A percentile compares a stretch with the other conserved stretches of the same genome.
Evolutionary conservation across 495 filamentous ascomycete species (phyloP).

Genomic region (Podospora didyma): DNA sequence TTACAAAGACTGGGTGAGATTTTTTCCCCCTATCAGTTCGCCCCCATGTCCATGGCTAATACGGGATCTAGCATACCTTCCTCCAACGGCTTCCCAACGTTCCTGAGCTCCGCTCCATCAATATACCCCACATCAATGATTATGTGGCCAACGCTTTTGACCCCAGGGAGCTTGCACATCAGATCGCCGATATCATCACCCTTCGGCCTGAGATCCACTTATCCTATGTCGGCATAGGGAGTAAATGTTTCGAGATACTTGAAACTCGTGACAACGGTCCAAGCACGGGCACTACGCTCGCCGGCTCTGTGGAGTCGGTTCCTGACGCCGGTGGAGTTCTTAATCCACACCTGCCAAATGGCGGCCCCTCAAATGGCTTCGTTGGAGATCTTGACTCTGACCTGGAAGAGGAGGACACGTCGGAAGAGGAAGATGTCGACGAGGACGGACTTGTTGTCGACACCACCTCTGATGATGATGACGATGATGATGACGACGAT

Average conservation of each 20-base stretch:
- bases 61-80: slow-evolving; percentile 71
- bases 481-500: slow-evolving; percentile 40
- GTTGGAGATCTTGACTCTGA: slow-evolving; percentile 37
- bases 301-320: slow-evolving; percentile 39
- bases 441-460: too few species aligned
- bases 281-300: slow-evolving; percentile 17
- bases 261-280: slow-evolving; percentile 53
- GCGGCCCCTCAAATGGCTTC: slow-evolving; percentile 30
- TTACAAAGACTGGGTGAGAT: slow-evolving; percentile 81
- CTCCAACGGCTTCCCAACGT: slow-evolving; percentile 76
- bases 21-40: neutral
- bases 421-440: slow-evolving; percentile 10
- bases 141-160: slow-evolving; percentile 54
- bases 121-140: slow-evolving; percentile 71
- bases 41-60: slow-evolving; percentile 9
- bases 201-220: slow-evolving; percentile 81
- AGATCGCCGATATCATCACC: slow-evolving; percentile 81
- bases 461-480: slow-evolving; percentile 12
- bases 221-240: slow-evolving; percentile 74
- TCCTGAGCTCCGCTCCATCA: slow-evolving; percentile 69
- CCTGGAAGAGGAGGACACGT: slow-evolving; percentile 29
- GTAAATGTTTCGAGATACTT: slow-evolving; percentile 86
- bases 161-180: slow-evolving; percentile 71
- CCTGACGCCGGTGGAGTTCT: slow-evolving; percentile 36
- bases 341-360: slow-evolving; percentile 36